phyloP scores from a whole-genome alignment of 2,329 filamentous ascomycete species.

The Phialocephala subalpina region DNA sequence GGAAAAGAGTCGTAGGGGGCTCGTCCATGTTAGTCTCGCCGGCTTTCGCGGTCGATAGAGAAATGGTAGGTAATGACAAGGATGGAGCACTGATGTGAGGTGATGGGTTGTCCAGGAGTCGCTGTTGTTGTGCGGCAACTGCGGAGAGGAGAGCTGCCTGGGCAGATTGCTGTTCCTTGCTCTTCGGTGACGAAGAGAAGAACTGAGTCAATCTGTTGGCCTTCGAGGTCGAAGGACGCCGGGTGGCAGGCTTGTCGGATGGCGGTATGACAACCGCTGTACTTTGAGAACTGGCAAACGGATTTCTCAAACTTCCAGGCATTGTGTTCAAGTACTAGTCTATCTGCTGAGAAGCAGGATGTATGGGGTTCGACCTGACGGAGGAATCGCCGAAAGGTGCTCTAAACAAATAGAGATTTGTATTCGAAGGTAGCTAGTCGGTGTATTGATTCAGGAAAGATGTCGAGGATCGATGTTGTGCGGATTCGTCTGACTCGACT shows the following conservation, averaged over 20 bases:
- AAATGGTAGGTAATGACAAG: constrained; percentile 87
- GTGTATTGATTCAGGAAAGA: constrained; percentile 23
- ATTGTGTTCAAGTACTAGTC: constrained; percentile 39
- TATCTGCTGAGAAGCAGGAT: constrained; percentile 24
- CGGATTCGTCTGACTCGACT: constrained; percentile 22
- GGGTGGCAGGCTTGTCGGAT: constrained; percentile 43
- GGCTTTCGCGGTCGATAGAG: constrained; percentile 83
- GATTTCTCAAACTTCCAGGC: constrained; percentile 46
- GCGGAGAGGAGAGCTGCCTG: constrained; percentile 72
- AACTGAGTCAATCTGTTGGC: constrained; percentile 82
- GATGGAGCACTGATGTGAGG: constrained; percentile 75
- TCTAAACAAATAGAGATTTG: constrained; percentile 23
- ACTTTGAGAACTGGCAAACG: constrained; percentile 43
- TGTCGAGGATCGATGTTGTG: constrained; percentile 30
- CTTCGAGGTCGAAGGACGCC: constrained; percentile 70
- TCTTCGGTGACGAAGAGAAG: constrained; percentile 83
- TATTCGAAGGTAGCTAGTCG: constrained; percentile 16
- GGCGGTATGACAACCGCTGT: constrained; percentile 39
- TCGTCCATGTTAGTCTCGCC: constrained; percentile 79
- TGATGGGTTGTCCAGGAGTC: constrained; percentile 57
- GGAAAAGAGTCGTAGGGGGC: constrained; percentile 81
- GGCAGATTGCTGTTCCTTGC: constrained; percentile 70
- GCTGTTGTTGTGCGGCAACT: constrained; percentile 67
- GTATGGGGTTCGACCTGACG: constrained; percentile 16
- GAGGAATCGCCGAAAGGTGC: constrained; percentile 13